These are phyloP conservation scores for Micromonas pusilla DNA, from an alignment of 139 green algal species.

Conservation along the genomic window DNA sequence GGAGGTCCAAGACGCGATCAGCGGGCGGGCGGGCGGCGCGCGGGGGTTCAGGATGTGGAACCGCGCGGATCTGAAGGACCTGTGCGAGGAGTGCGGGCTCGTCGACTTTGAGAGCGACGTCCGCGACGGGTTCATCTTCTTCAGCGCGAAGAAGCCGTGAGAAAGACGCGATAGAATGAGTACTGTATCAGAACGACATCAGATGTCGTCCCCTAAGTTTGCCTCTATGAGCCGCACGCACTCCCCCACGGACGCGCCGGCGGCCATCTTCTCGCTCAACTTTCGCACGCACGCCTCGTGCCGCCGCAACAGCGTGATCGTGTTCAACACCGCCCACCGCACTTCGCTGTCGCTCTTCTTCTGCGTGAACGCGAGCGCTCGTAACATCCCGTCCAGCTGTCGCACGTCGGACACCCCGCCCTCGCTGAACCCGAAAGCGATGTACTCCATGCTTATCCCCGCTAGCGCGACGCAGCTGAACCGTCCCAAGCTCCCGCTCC, in stretches of 20 bases:
- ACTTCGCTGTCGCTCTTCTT: slow-evolving; percentile 84
- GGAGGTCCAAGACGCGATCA: slow-evolving; percentile 46
- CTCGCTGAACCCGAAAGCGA: slow-evolving; percentile 77
- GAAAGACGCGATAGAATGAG: background rate
- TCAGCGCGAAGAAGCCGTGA: slow-evolving; percentile 62
- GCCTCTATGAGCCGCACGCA: slow-evolving; percentile 78
- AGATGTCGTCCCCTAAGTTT: slow-evolving; percentile 37
- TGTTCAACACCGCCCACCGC: slow-evolving; percentile 88
- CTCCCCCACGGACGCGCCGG: slow-evolving; percentile 50
- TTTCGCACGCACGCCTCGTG: slow-evolving; percentile 57
- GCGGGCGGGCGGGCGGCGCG: background rate
- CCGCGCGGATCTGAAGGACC: slow-evolving; percentile 73
- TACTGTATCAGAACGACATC: too few relatives aligned
- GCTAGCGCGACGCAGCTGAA: slow-evolving; percentile 82
- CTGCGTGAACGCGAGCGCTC: slow-evolving; percentile 63
- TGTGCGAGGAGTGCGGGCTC: slow-evolving; percentile 55
- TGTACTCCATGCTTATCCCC: slow-evolving; percentile 76
- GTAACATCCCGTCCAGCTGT: slow-evolving; percentile 79
- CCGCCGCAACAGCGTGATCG: slow-evolving; percentile 64
- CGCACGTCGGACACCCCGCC: slow-evolving; percentile 81
- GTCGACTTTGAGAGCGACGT: slow-evolving; percentile 53
- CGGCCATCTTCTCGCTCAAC: slow-evolving; percentile 65
- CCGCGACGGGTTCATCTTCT: slow-evolving; percentile 75
- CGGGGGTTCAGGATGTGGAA: slow-evolving; percentile 65
- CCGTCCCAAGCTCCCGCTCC: slow-evolving; percentile 53